Conservation (phyloP, 352 stramenopile genomes). For the Phytophthora constricta region DNA sequence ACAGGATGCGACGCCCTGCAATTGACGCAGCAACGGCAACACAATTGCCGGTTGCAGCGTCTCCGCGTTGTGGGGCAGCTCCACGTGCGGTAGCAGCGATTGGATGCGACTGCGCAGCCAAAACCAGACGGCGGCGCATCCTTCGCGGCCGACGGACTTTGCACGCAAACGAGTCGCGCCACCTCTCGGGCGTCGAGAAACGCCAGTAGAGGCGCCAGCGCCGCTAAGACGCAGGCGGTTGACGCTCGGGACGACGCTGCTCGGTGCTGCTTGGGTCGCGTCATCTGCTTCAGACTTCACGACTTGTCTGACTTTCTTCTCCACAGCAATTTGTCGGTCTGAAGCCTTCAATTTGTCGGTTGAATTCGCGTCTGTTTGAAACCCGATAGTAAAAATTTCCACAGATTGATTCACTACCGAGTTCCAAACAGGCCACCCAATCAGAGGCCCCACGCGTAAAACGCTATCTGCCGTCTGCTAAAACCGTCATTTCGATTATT, state of each 20-base stretch:
- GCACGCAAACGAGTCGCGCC: slow-evolving; percentile 39
- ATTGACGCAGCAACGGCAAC: slow-evolving; percentile 50
- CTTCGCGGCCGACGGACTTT: slow-evolving; percentile 35
- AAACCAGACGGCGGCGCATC: slow-evolving; percentile 46
- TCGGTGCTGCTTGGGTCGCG: slow-evolving; percentile 26
- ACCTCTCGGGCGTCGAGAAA: slow-evolving; percentile 53
- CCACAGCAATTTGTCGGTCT: too few relatives aligned
- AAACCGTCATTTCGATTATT: slow-evolving; percentile 10
- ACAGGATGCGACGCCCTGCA: slow-evolving; percentile 65
- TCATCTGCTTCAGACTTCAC: slow-evolving; percentile 22
- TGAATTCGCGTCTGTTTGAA: too few relatives aligned
- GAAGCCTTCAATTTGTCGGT: not conserved
- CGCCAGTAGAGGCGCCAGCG: slow-evolving; percentile 54
- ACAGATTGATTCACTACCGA: too few relatives aligned
- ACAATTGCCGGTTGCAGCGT: slow-evolving; percentile 45
- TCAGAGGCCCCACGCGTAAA: too few relatives aligned
- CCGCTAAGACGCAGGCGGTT: slow-evolving; percentile 33
- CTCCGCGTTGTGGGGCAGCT: slow-evolving; percentile 32
- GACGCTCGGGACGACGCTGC: not conserved
- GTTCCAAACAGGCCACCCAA: too few relatives aligned
- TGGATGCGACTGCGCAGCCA: slow-evolving; percentile 47
- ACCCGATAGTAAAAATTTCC: too few relatives aligned
- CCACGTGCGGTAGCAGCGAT: slow-evolving; percentile 25
- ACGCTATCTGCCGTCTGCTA: too few relatives aligned
- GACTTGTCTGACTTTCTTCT: too few relatives aligned